Evolutionary conservation across 2,329 filamentous ascomycete genomes (phyloP), one percentile per base, ranked within the genome.

Genomic region (Talaromyces piceae): DNA sequence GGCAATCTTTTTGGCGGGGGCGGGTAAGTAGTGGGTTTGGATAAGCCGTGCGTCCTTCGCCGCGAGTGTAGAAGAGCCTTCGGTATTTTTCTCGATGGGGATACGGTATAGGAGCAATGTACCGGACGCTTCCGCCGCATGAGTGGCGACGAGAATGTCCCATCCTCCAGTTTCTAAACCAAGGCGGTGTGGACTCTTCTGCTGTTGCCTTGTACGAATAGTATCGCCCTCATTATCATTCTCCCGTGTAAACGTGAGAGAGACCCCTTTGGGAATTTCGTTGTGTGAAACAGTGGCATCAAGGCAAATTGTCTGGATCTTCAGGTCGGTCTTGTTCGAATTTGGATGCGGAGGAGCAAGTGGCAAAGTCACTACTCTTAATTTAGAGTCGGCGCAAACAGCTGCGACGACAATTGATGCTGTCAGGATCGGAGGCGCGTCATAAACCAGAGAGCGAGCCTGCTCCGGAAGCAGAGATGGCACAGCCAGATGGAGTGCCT

Each of bases 361-460:
- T 4, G 81, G 79, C 16, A 82, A 59, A 4, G 74, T 74, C 20
- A 84, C 68, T 45, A 84, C 58, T 26, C 76, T 73, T 9, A 80
- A 69, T n/a, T 73, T 77, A 12, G 73, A 75, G 60, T 84, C 80
- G 13, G 76, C 73, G 56, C 79, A 83, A 13, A 76, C 72, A 4
- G 76, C 75, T 0, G 75, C 71, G 31, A 83, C 68, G 22, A 81
- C 68, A 13, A 84, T 74, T 49, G 70, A 74, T 31, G 70, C 68
- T 39, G 69, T 71, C 50, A 80, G 68, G 28, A 79, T 67, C 25
- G 67, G 64, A 8, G 76, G 77, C 27, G 72, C 70, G 6, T 69
- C 67, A 52, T 75, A 69, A 11, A 67, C 63, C 5, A 66, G 59
- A 16, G 71, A 70, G 52, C 66, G 66, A 8, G 63, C 59, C 16